phyloP scores from a whole-genome alignment of 2,329 filamentous ascomycete genomes.

The Diaporthe sp. region DNA sequence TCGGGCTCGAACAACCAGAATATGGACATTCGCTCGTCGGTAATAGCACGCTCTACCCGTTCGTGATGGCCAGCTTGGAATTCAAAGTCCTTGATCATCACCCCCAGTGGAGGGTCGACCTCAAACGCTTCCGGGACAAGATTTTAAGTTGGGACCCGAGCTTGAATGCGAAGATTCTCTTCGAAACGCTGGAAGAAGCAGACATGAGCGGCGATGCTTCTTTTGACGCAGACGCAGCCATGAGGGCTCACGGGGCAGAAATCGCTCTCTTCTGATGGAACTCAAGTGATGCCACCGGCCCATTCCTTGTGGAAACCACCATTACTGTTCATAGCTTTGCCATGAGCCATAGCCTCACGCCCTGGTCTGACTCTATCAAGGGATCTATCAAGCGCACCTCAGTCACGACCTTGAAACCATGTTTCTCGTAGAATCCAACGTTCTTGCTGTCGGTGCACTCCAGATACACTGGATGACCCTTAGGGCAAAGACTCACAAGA shows the following conservation, averaged over 20 bases:
- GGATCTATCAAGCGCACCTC: constrained; percentile 20
- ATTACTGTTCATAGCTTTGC: constrained; percentile 1
- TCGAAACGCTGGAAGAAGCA: constrained; percentile 16
- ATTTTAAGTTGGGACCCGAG: constrained; percentile 8
- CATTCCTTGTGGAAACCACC: not conserved
- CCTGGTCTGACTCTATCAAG: not conserved
- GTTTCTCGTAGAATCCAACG: constrained; percentile 1
- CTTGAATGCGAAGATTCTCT: constrained; percentile 16
- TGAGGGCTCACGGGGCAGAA: constrained; percentile 8
- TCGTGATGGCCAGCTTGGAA: constrained; percentile 47
- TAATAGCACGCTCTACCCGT: constrained; percentile 49
- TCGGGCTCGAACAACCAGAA: constrained; percentile 37
- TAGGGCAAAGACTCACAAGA: constrained; percentile 2
- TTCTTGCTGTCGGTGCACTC: constrained; percentile 13
- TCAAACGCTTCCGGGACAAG: constrained; percentile 1
- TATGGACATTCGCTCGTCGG: constrained; percentile 44
- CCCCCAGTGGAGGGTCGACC: not conserved
- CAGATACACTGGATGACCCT: not conserved
- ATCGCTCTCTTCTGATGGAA: constrained; percentile 13
- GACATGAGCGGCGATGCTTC: not conserved
- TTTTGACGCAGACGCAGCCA: constrained; percentile 11
- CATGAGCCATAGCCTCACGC: constrained; percentile 7
- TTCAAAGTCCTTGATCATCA: constrained; percentile 42
- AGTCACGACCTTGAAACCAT: constrained; percentile 4
- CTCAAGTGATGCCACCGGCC: not conserved